Percentiles rank a stretch among this genome's conserved stretches.
Conservation (phyloP, 345 rosid species). For the Boechera divaricarpa region DNA sequence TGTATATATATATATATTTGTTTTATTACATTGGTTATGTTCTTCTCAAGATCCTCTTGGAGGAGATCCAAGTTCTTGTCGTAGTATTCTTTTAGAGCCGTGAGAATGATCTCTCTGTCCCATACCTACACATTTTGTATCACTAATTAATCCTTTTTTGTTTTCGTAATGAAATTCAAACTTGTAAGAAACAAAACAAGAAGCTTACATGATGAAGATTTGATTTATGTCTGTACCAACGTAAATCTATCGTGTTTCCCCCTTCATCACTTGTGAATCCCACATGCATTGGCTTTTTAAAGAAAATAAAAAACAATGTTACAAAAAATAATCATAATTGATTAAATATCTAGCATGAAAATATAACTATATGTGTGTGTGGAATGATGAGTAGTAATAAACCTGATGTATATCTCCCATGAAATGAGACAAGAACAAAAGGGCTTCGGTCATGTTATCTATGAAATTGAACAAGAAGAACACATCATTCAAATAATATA, state of each 20-base stretch:
- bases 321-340: not conserved
- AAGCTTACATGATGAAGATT: constrained; percentile 85
- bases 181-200: not conserved
- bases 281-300: constrained; percentile 80
- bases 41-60: constrained; percentile 64
- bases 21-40: constrained; percentile 72
- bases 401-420: constrained; percentile 98
- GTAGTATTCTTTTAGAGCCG: constrained; percentile 74
- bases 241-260: constrained; percentile 81
- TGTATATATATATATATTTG: no score
- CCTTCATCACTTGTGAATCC: constrained; percentile 88
- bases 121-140: constrained; percentile 60
- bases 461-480: constrained; percentile 2
- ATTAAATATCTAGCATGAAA: not conserved
- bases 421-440: constrained; percentile 88
- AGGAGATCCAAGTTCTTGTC: constrained; percentile 76
- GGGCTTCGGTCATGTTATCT: constrained; percentile 96
- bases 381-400: not conserved
- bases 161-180: not conserved
- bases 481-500: not conserved
- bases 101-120: constrained; percentile 90
- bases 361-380: not conserved
- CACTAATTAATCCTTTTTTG: not conserved
- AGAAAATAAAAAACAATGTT: not conserved
- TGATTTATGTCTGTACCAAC: constrained; percentile 90